A percentile compares a stretch with the other conserved stretches of the same genome.
phyloP scores from a whole-genome alignment of 345 rosid genomes.

The Boechera retrofracta region DNA sequence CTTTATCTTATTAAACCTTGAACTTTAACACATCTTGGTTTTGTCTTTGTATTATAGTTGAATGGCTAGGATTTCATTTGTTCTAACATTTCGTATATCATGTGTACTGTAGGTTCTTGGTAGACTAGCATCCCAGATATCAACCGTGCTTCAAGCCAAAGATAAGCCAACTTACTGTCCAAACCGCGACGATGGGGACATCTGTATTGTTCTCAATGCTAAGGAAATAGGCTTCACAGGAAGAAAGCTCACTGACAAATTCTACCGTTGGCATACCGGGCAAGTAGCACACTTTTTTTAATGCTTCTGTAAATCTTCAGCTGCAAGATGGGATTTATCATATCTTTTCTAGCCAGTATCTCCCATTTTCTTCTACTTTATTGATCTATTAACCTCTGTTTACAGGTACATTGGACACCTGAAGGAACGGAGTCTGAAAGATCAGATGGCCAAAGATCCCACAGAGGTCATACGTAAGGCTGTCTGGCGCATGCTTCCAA shows the following conservation, averaged over 20 bases:
- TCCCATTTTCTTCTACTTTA: neutral
- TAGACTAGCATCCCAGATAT: conserved; percentile 90
- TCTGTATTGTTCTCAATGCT: conserved; percentile 98
- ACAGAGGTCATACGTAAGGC: conserved; percentile 99
- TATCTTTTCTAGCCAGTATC: neutral
- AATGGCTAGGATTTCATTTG: neutral
- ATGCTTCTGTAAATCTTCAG: neutral
- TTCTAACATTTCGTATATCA: neutral
- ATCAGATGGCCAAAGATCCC: conserved; percentile 93
- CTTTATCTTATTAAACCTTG: neutral
- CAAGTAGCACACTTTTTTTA: conserved; percentile 43
- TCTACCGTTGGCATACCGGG: conserved; percentile 97
- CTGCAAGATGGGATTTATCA: neutral
- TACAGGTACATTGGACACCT: conserved; percentile 87
- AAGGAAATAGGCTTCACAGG: conserved; percentile 85
- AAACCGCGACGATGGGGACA: conserved; percentile 92
- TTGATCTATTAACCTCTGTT: conserved; percentile 13
- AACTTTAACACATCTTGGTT: neutral
- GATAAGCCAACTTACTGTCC: conserved; percentile 95
- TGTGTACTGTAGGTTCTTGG: conserved; percentile 72
- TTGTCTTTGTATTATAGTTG: neutral
- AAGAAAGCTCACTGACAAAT: conserved; percentile 89
- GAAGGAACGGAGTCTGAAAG: conserved; percentile 92
- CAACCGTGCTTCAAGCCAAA: conserved; percentile 93
- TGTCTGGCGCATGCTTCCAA: conserved; percentile 95